phyloP scores from a whole-genome alignment of 176 grass and related monocot genomes.

The Rhynchospora tenuis region DNA sequence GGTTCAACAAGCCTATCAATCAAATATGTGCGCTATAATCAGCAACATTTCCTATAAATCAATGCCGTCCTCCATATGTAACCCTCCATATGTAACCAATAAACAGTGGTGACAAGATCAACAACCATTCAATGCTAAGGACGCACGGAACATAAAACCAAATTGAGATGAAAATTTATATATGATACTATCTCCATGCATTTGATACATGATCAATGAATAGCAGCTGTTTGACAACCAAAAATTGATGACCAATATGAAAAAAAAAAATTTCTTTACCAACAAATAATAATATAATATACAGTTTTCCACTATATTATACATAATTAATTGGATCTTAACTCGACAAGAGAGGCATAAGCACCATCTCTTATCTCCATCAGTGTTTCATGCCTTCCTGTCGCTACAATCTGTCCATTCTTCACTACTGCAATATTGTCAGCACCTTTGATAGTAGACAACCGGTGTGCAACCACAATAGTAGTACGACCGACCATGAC shows the following conservation, averaged over 20 bases:
- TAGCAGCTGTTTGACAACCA: background rate
- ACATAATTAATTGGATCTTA: conserved; percentile 5
- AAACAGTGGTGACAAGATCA: background rate
- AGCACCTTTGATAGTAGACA: conserved; percentile 55
- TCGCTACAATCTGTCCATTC: conserved; percentile 40
- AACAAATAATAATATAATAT: background rate
- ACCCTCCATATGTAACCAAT: too few species aligned
- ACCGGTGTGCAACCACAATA: conserved; percentile 52
- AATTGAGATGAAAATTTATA: background rate
- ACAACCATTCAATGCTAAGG: too few species aligned
- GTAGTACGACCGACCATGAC: conserved; percentile 72
- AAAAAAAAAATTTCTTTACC: background rate
- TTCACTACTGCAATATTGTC: conserved; percentile 59
- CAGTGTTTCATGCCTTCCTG: conserved; percentile 50
- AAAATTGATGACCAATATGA: background rate
- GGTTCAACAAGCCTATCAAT: background rate
- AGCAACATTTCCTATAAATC: background rate
- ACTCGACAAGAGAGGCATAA: conserved; percentile 35
- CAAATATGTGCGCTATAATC: background rate
- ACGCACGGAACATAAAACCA: background rate
- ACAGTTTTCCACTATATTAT: background rate
- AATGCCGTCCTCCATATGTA: too few species aligned
- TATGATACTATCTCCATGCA: background rate
- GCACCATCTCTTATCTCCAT: conserved; percentile 41
- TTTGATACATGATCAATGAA: background rate